Evolutionary conservation across 2,329 filamentous ascomycete genomes (phyloP).

Genomic region (Cladosporium sphaerospermum): DNA sequence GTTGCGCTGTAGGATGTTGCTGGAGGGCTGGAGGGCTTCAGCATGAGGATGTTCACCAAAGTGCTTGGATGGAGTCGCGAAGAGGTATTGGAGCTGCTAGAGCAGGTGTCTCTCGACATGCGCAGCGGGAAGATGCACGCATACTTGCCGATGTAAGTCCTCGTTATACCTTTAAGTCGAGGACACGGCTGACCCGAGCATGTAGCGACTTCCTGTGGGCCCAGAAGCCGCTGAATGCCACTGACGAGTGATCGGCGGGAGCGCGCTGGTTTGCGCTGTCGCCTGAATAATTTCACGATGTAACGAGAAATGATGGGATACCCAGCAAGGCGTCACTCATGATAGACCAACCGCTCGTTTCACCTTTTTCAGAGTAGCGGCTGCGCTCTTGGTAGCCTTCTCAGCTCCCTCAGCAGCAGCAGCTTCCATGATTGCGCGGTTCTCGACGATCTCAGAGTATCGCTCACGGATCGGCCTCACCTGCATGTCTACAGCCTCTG

Average conservation of each 20-base stretch:
- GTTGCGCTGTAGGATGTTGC: not conserved
- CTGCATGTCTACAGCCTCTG: constrained; percentile 49
- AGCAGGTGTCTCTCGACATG: constrained; percentile 11
- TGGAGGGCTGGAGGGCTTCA: constrained; percentile 11
- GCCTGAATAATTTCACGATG: not conserved
- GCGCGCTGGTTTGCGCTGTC: not conserved
- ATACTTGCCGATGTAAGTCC: constrained; percentile 14
- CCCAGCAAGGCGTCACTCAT: constrained; percentile 9
- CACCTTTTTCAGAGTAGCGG: constrained; percentile 42
- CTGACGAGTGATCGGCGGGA: not conserved
- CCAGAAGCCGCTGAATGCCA: constrained; percentile 11
- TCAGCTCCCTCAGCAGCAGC: constrained; percentile 54
- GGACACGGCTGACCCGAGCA: not conserved
- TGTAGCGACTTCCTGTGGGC: constrained; percentile 14
- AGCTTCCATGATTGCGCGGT: constrained; percentile 49
- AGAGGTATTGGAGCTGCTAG: constrained; percentile 6
- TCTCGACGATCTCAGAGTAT: constrained; percentile 49
- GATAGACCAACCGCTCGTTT: constrained; percentile 38
- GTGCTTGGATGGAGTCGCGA: constrained; percentile 12
- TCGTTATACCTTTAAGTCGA: not conserved
- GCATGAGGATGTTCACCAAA: constrained; percentile 13
- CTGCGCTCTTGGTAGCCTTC: constrained; percentile 58
- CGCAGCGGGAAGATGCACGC: constrained; percentile 10
- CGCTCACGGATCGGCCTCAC: constrained; percentile 51
- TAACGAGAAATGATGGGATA: not conserved